Evolutionary conservation across 257 asterid genomes (phyloP), one percentile per base, ranked within the genome.

Genomic region (Lithospermum erythrorhizon): DNA sequence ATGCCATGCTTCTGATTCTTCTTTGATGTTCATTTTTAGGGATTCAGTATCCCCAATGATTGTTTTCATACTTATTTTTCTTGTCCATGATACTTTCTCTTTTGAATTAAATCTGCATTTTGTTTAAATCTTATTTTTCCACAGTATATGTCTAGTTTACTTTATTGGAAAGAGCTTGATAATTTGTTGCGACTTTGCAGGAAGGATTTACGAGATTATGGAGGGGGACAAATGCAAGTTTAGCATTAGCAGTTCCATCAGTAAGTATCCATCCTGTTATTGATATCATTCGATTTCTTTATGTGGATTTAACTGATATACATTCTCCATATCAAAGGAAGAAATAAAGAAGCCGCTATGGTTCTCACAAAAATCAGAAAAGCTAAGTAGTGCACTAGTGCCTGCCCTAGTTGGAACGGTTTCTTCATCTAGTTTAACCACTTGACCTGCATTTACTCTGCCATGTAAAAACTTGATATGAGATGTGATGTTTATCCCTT

Each of bases 221-320:
- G 98, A 79, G 95, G 74, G 98, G 98, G 77, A 91, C 98, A 59
- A 75, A 76, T 77, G 98, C 98, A 37, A 84, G 98, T 75, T 79
- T 89, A 78, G 83, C 94, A 65, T 65, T 86, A 75, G 98, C 98
- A 20, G 61, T 88, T 57, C 98, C 98, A 22, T 76, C 96, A n/a
- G 98, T 93, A 75, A 70, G 98, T 69, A 49, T 61, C 59, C 27
- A 68, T 67, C 9, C 52, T 30, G 55, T 32, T 9, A 29, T 65
- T 57, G 21, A 10, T 35, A 9, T 35, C 14, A 35, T 35, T 1
- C 13, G 9, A 35, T 35, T 35, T 35, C 45, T 9, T 35, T 35
- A 0, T 35, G 45, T 35, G n/a, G n/a, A n/a, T n/a, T n/a, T n/a
- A n/a, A n/a, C n/a, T 8, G 5, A 41, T 41, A 41, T 41, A 3